Percentiles rank a stretch among this genome's conserved stretches.
Conservation (phyloP, 208 protist species). For the Leishmania guyanensis region DNA sequence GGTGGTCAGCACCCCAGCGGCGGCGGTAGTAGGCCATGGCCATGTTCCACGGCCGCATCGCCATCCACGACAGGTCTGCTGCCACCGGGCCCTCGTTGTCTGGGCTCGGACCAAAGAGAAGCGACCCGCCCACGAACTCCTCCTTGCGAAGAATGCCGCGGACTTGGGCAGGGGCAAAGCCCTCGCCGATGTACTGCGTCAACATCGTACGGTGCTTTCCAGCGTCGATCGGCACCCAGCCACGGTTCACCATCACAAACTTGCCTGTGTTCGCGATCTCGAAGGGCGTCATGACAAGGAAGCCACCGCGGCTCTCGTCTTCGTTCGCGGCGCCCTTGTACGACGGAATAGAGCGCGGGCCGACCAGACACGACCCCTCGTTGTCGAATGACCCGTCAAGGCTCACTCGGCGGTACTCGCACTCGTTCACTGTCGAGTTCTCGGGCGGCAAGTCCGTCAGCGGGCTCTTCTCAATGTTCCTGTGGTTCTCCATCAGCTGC, state of each 20-base stretch:
- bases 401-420: slow-evolving; percentile 64
- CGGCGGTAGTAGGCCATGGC: slow-evolving; percentile 64
- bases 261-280: slow-evolving; percentile 61
- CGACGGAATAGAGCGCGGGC: slow-evolving; percentile 79
- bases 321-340: slow-evolving; percentile 74
- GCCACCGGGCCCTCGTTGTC: slow-evolving; percentile 77
- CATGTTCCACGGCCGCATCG: slow-evolving; percentile 83
- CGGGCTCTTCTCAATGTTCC: slow-evolving; percentile 68
- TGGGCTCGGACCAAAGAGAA: slow-evolving; percentile 55
- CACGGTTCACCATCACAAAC: slow-evolving; percentile 87
- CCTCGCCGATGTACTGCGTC: slow-evolving; percentile 86
- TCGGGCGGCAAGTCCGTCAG: slow-evolving; percentile 50
- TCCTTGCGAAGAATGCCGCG: slow-evolving; percentile 76
- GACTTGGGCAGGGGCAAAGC: slow-evolving; percentile 49
- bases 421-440: slow-evolving; percentile 46
- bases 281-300: slow-evolving; percentile 87
- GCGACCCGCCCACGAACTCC: slow-evolving; percentile 65
- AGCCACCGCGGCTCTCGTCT: slow-evolving; percentile 84
- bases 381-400: slow-evolving; percentile 87
- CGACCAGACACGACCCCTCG: slow-evolving; percentile 82
- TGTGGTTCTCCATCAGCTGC: slow-evolving; percentile 82
- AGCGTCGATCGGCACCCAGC: slow-evolving; percentile 89
- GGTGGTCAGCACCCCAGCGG: slow-evolving; percentile 51
- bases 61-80: slow-evolving; percentile 78
- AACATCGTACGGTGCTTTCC: slow-evolving; percentile 84